Evolutionary conservation across 164 flowering plant genomes (phyloP).

Genomic region (Euptelea pleiosperma): DNA sequence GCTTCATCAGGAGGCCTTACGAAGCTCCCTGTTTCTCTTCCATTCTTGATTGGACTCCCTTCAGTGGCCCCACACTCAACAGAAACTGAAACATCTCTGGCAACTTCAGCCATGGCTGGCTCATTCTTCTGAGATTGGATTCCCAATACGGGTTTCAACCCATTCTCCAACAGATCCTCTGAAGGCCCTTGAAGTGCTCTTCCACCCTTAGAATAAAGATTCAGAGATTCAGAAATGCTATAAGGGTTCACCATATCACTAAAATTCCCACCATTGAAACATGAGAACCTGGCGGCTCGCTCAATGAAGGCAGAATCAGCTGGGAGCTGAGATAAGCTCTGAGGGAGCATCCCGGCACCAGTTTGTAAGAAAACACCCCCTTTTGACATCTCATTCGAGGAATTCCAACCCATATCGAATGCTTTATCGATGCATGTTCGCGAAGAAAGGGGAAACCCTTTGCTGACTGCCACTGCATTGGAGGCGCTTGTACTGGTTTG

Average conservation of each 20-base stretch:
- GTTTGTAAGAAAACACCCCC: constrained; percentile 46
- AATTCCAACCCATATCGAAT: constrained; percentile 52
- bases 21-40: constrained; percentile 34
- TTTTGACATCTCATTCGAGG: constrained; percentile 38
- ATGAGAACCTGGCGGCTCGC: constrained; percentile 86
- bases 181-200: constrained; percentile 33
- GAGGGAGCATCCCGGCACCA: constrained; percentile 52
- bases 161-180: constrained; percentile 28
- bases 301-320: constrained; percentile 86
- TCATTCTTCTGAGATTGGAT: constrained; percentile 39
- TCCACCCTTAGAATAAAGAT: constrained; percentile 37
- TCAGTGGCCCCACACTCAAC: constrained; percentile 31
- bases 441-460: constrained; percentile 30
- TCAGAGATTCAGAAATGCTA: constrained; percentile 32
- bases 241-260: constrained; percentile 55
- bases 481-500: constrained; percentile 35
- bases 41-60: constrained; percentile 46
- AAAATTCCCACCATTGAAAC: constrained; percentile 67
- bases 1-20: constrained; percentile 42
- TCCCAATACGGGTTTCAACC: constrained; percentile 24
- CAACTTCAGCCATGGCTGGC: constrained; percentile 25
- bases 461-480: constrained; percentile 26
- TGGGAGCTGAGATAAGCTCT: constrained; percentile 67
- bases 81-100: constrained; percentile 38
- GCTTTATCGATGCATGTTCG: constrained; percentile 20